These are phyloP conservation scores for Suillus tomentosus DNA, from an alignment of 768 basidiomycete genomes.

Conservation along the genomic window DNA sequence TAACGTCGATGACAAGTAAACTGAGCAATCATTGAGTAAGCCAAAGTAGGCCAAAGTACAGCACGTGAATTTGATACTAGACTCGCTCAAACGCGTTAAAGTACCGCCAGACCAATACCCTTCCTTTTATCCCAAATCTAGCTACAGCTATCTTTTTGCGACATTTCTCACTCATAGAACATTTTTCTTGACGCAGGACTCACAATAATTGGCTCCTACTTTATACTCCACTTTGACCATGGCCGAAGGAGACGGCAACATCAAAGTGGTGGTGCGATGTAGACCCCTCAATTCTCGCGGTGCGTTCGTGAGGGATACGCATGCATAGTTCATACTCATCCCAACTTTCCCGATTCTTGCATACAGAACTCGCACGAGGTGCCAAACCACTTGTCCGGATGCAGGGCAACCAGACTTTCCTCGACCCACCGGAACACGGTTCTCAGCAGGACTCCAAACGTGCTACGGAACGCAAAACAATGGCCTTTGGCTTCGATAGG, in stretches of 20 bases:
- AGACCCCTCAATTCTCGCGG: slow-evolving; percentile 94
- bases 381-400: slow-evolving; percentile 95
- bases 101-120: slow-evolving; percentile 8
- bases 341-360: slow-evolving; percentile 8
- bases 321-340: slow-evolving; percentile 1
- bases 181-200: slow-evolving; percentile 13
- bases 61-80: slow-evolving; percentile 14
- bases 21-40: background rate
- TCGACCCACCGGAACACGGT: slow-evolving; percentile 85
- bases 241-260: slow-evolving; percentile 86
- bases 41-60: too few species aligned
- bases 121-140: slow-evolving; percentile 12
- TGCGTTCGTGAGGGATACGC: slow-evolving; percentile 39
- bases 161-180: slow-evolving; percentile 8
- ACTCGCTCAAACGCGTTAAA: slow-evolving; percentile 15
- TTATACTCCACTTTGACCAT: slow-evolving; percentile 39
- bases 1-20: slow-evolving; percentile 8
- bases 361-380: slow-evolving; percentile 85
- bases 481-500: slow-evolving; percentile 95
- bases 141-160: slow-evolving; percentile 15
- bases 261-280: slow-evolving; percentile 94
- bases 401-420: slow-evolving; percentile 89
- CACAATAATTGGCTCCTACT: slow-evolving; percentile 14
- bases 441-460: slow-evolving; percentile 71
- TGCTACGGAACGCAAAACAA: slow-evolving; percentile 86